Conservation (phyloP, 371 early-diverging fungal genomes). For the Thermomucor indicae-seudaticae region DNA sequence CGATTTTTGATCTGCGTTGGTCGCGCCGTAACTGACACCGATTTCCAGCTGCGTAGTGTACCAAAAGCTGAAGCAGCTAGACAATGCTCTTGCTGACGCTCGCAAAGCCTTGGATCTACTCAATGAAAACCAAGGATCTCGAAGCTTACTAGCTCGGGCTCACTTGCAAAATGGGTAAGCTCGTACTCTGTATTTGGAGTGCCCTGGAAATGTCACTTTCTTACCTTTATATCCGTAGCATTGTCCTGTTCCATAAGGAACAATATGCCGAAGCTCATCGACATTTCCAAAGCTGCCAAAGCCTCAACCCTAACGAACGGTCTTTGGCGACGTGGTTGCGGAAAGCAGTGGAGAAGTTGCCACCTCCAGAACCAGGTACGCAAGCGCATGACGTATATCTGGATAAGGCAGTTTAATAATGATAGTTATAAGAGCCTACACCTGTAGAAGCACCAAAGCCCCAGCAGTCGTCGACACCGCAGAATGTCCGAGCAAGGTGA, state of each 20-base stretch:
- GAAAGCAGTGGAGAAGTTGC: slow-evolving; percentile 44
- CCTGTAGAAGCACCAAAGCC: not conserved
- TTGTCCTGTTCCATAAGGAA: slow-evolving; percentile 50
- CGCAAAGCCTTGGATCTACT: slow-evolving; percentile 51
- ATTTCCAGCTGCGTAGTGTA: slow-evolving; percentile 53
- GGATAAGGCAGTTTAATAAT: too few relatives aligned
- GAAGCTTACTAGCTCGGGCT: slow-evolving; percentile 62
- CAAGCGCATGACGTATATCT: too few relatives aligned
- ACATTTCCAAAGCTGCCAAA: slow-evolving; percentile 47
- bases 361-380: slow-evolving; percentile 7
- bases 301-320: slow-evolving; percentile 49
- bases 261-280: slow-evolving; percentile 49
- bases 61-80: slow-evolving; percentile 54
- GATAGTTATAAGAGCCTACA: too few relatives aligned
- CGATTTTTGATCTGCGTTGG: not conserved
- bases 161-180: slow-evolving; percentile 57
- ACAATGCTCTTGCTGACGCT: slow-evolving; percentile 63
- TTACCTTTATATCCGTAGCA: slow-evolving; percentile 31
- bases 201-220: not conserved
- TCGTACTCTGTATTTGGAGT: not conserved
- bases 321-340: slow-evolving; percentile 55
- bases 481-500: slow-evolving; percentile 13
- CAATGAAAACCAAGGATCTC: slow-evolving; percentile 41
- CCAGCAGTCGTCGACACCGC: slow-evolving; percentile 4
- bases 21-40: not conserved